Conservation (phyloP, 495 filamentous ascomycete genomes). For the Rhypophila decipiens region DNA sequence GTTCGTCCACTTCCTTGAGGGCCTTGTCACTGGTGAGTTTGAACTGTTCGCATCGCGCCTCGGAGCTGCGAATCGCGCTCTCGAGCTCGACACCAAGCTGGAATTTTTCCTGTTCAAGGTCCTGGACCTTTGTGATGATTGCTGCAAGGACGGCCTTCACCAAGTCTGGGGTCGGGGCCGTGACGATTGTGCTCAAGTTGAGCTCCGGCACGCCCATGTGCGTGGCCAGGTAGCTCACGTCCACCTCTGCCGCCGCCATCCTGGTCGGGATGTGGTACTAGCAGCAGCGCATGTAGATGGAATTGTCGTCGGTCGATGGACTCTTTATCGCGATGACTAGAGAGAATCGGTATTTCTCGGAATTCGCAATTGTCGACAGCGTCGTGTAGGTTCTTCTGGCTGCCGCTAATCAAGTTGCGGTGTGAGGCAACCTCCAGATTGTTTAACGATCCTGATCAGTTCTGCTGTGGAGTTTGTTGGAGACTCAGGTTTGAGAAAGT, state of each 20-base stretch:
- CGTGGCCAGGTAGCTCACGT: slow-evolving; percentile 67
- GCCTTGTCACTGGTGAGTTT: slow-evolving; percentile 76
- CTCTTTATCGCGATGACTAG: too few relatives aligned
- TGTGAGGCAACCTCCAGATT: too few relatives aligned
- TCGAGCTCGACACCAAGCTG: slow-evolving; percentile 88
- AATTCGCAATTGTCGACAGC: too few relatives aligned
- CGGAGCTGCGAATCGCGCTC: slow-evolving; percentile 71
- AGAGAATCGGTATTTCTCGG: too few relatives aligned
- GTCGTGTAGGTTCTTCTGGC: too few relatives aligned
- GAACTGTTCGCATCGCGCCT: slow-evolving; percentile 72
- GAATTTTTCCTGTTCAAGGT: slow-evolving; percentile 80
- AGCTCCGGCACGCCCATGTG: slow-evolving; percentile 67
- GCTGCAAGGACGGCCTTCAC: slow-evolving; percentile 61
- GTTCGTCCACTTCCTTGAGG: slow-evolving; percentile 67
- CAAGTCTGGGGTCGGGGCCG: slow-evolving; percentile 71
- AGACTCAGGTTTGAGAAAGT: too few relatives aligned
- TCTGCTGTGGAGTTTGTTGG: too few relatives aligned
- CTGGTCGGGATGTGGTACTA: slow-evolving; percentile 22
- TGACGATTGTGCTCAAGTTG: slow-evolving; percentile 57
- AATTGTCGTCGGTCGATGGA: too few relatives aligned
- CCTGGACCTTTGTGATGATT: slow-evolving; percentile 67
- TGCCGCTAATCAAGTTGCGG: too few relatives aligned
- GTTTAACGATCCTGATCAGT: too few relatives aligned
- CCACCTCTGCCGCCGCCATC: slow-evolving; percentile 72
- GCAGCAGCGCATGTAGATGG: too few relatives aligned